These are phyloP conservation scores for Suillus subalutaceus DNA, from an alignment of 768 basidiomycete genomes.

Conservation along the genomic window DNA sequence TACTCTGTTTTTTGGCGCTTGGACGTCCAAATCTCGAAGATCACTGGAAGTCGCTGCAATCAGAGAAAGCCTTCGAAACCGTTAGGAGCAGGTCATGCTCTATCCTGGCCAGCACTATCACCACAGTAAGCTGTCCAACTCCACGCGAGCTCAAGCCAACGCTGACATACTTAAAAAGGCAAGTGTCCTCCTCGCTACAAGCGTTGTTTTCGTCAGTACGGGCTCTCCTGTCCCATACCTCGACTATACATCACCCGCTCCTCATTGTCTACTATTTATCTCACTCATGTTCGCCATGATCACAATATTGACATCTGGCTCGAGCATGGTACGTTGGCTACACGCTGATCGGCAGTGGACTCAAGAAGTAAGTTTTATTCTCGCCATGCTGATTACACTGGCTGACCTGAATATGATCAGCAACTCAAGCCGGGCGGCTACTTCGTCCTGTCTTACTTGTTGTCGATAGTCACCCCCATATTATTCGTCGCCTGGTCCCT, in stretches of 20 bases:
- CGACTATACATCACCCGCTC: background rate
- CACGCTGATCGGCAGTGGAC: background rate
- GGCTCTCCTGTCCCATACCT: background rate
- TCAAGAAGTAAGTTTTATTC: background rate
- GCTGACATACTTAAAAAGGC: background rate
- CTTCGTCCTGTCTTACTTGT: background rate
- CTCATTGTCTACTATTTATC: background rate
- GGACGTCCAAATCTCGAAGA: background rate
- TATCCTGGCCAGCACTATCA: background rate
- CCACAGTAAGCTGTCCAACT: background rate
- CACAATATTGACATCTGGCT: background rate
- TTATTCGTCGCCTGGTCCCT: background rate
- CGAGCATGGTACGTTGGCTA: background rate
- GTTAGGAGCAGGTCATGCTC: background rate
- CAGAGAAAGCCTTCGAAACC: background rate
- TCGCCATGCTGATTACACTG: no score
- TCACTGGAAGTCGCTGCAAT: background rate
- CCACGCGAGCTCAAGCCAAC: no score
- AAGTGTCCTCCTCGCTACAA: background rate
- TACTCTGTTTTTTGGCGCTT: background rate
- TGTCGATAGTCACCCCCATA: background rate
- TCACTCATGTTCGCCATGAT: background rate
- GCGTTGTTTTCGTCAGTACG: background rate
- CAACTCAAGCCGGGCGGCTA: background rate
- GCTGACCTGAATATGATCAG: background rate